Base-by-base conservation (phyloP, 179 eudicot genomes). In the Silene vulgaris region DNA sequence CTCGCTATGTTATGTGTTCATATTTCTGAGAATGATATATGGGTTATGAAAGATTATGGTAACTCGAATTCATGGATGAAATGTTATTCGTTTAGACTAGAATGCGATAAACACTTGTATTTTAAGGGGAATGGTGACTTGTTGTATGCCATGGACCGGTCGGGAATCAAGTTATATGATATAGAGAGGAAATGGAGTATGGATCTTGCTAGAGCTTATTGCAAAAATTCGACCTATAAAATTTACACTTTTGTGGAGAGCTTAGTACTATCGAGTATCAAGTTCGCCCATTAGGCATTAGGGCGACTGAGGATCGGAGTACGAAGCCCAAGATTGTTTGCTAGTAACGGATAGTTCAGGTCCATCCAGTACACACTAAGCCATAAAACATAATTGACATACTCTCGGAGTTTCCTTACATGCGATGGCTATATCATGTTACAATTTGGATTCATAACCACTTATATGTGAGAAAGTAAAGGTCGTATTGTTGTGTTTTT, bases 41-140 rank as follows among this genome's bases (percentile, higher is more conserved):
- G 78, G 78, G 76, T 79, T 56, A 79, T 79, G 82, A 70, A 75
- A 32, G 82, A 79, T 45, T 79, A 75, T 32, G 82, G 82, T 26
- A 65, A 23, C 3, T 5, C 76, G 0, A 14, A 17, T 54, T 79
- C 82, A 8, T 79, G 82, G 82, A 70, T 72, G 40, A 75, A 75
- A 17, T 57, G 65, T 13, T 79, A 71, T 43, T 50, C 65, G 12
- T 75, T 79, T 20, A 12, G 17, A 0, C 14, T 71, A 23, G 7
- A 20, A 2, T 64, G 52, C 5, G 76, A 75, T 54, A 75, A 54
- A 13, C 21, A 50, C 8, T 2, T 75, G 40, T 50, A 79, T n/a
- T 35, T 79, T 65, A 75, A 71, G 61, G 59, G 37, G 29, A 75
- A 71, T 37, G 79, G 82, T 8, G 79, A 71, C 7, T 11, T 79